Base-by-base conservation (phyloP, 2,329 filamentous ascomycete genomes). In the Fusarium sp. region DNA sequence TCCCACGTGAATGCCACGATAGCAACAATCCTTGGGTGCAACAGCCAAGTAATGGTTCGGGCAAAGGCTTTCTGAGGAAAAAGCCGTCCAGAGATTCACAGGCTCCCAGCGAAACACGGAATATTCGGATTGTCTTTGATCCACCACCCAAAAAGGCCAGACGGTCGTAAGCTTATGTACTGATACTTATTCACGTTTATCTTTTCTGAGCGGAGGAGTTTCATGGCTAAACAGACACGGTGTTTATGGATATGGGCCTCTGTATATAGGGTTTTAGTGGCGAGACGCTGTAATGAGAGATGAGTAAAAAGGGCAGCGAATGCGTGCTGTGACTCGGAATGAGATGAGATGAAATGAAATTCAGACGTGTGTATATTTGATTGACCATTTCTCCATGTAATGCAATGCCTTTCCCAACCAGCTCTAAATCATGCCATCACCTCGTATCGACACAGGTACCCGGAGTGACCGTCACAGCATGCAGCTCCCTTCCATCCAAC, bases 61-160 rank as follows among this genome's bases (percentile, higher is more conserved):
- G 60, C 5, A 75, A 64, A 47, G 60, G 75, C 5, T 60, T 75
- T 33, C 50, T 70, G 30, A 76, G 56, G 45, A 78, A 75, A 57
- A 77, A 76, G 51, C 56, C 56, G 16, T 71, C 72, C 7, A 71
- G 70, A 65, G 70, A 65, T 47, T 77, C 59, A 73, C 81, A 66
- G 75, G 79, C 67, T n/a, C 83, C 83, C 1, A 79, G 81, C 0
- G 82, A 84, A 77, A 75, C 65, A 12, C 77, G 76, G 26, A 80
- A 75, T 61, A 81, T 85, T 24, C 80, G 81, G 74, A 81, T 79
- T 14, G 78, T 78, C 6, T 86, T 86, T 71, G 79, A 81, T 36
- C 81, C 81, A 28, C 83, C 83, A 20, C 83, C 83, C 1, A 79
- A 68, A 50, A 78, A 63, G 35, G 62, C 65, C 8, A 68, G 55